Evolutionary conservation across 805 yeast genomes (phyloP), one percentile per base, ranked within the genome.

Genomic region (Naumovozyma castellii): DNA sequence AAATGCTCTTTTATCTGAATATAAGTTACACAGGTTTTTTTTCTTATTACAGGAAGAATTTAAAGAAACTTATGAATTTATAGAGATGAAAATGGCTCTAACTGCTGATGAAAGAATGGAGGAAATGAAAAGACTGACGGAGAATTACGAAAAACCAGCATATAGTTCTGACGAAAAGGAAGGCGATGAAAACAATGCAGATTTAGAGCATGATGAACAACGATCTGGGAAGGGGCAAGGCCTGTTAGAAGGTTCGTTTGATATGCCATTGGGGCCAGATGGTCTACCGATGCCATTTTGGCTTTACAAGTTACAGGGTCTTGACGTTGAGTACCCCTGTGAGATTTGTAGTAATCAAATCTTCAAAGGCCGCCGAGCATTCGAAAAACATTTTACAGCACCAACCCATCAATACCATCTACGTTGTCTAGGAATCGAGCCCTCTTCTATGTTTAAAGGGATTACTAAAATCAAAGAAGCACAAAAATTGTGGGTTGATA

Each of bases 241-340:
- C 43, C 76, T 79, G 15, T 30, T 42, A 5, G 43, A 35, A 12
- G 41, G 41, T 8, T 34, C 47, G 3, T 64, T 74, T 41, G 75
- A 80, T 41, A 59, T 84, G 40, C 95, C 95, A 0, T 38, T 84
- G 0, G 97, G 95, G 0, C 73, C 84, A 15, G 97, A 88, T 60
- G 97, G 97, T 0, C 73, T 71, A 32, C 97, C 97, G 1, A 85
- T 92, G 20, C 98, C 98, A 1, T 76, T 71, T 40, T 92, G 98
- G 98, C 66, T 92, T 20, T 88, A 77, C 68, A 92, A 88, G 59
- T 66, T 88, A 34, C 87, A 86, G 51, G 98, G 98, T 0, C 67
- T 88, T 9, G 83, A 83, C 41, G 71, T 75, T 33, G 75, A 73
- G 38, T 84, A 76, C 50, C 52, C 62, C 1, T 92, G 98, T 58